Evolutionary conservation across 169 alveolate species (phyloP), one percentile per base, ranked within the genome.

Genomic region (Condylostoma magnum): DNA sequence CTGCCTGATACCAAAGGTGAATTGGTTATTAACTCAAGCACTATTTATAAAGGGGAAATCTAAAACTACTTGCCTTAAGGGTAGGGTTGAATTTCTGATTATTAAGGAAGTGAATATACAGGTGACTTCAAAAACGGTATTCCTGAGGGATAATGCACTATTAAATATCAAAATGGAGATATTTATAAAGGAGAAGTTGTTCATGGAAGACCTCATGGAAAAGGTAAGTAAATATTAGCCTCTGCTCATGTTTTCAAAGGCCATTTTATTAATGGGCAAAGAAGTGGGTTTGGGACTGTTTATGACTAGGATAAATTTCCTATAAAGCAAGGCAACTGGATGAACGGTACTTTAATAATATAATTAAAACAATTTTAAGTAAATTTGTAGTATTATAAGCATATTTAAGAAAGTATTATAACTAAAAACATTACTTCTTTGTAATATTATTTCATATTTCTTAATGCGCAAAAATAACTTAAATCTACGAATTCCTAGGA

Each of bases 141-240:
- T 55, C 37, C 53, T 46, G 47, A 76, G 37, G 83, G 83, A 31
- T 41, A 46, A 54, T 77, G 83, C 5, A 67, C 22, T 27, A 52
- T 66, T 41, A 41, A 60, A 43, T 77, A 66, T 58, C 47, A 55
- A 54, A 55, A 68, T 48, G 84, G 84, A 2, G 79, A 77, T 77
- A 50, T 50, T 3, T 77, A 77, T 60, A 75, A 77, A 69, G 84
- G 84, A 31, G 84, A 77, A 46, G 37, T 69, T 63, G 38, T 43
- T 18, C 38, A 69, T 46, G 79, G 76, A 28, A 52, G 30, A 54
- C 50, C 57, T 48, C 66, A 68, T 51, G 84, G 84, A 33, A 46
- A 34, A 36, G 84, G 84, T 4, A 77, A 31, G 38, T 57, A 57
- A 51, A 69, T 52, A 36, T 77, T 51, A 58, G 41, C 50, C 27